phyloP scores from a whole-genome alignment of 345 rosid genomes.

The Pugionium cornutum region DNA sequence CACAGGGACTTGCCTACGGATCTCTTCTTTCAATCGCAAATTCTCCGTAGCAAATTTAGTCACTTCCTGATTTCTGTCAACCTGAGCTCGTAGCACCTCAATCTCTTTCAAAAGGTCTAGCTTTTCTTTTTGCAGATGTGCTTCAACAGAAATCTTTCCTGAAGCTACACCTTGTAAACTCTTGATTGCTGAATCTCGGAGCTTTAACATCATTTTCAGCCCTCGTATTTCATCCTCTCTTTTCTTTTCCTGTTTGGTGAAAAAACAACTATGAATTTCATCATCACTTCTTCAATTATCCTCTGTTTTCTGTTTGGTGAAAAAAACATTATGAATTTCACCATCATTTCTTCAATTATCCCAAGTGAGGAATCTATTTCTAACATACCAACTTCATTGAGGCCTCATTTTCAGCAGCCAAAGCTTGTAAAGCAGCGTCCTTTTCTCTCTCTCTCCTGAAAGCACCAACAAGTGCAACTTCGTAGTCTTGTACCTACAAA shows the following conservation, averaged over 20 bases:
- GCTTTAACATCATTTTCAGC: slow-evolving; percentile 86
- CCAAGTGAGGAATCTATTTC: slow-evolving; percentile 1
- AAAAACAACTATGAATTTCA: neutral
- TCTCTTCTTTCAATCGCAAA: slow-evolving; percentile 85
- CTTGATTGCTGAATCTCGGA: slow-evolving; percentile 87
- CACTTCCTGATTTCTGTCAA: slow-evolving; percentile 90
- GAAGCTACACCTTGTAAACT: slow-evolving; percentile 83
- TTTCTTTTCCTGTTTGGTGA: slow-evolving; percentile 24
- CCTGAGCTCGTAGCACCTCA: slow-evolving; percentile 76
- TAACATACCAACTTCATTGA: slow-evolving; percentile 74
- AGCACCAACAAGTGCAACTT: slow-evolving; percentile 73
- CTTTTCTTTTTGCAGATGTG: slow-evolving; percentile 79
- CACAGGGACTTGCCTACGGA: slow-evolving; percentile 62
- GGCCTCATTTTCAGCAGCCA: slow-evolving; percentile 79
- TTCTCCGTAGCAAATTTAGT: slow-evolving; percentile 98
- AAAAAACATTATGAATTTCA: no score
- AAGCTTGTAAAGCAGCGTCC: slow-evolving; percentile 65
- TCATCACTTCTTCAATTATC: slow-evolving; percentile 1
- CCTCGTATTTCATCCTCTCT: slow-evolving; percentile 76
- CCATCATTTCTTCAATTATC: neutral
- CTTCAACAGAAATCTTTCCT: slow-evolving; percentile 84
- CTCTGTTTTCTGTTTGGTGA: neutral
- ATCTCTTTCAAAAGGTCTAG: slow-evolving; percentile 80
- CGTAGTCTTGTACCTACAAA: slow-evolving; percentile 73
- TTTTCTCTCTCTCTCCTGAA: slow-evolving; percentile 82